A percentile compares a stretch with the other conserved stretches of the same genome.
phyloP scores from a whole-genome alignment of 768 basidiomycete species.

The Lyophyllum shimeji region DNA sequence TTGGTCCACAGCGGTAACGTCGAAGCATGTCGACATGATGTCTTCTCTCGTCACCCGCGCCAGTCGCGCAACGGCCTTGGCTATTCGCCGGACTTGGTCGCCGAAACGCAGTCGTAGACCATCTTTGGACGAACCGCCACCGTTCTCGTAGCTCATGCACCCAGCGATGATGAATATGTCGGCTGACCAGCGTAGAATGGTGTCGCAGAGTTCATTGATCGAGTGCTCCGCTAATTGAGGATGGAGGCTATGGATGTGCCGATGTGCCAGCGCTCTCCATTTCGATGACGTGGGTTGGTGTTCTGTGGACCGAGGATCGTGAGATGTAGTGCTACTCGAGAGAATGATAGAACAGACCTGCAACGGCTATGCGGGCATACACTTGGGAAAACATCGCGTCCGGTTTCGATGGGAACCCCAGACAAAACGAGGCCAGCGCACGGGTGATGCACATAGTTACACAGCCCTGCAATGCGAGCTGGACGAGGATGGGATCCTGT shows the following conservation, averaged over 20 bases:
- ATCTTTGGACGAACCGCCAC: constrained; percentile 31
- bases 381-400: constrained; percentile 65
- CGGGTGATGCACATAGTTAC: constrained; percentile 66
- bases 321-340: not conserved
- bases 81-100: constrained; percentile 64
- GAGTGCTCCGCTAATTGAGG: constrained; percentile 67
- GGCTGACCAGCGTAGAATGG: constrained; percentile 70
- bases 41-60: constrained; percentile 69
- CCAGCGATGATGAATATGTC: constrained; percentile 69
- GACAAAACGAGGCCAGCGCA: constrained; percentile 68
- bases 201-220: constrained; percentile 69
- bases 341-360: constrained; percentile 37
- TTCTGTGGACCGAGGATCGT: constrained; percentile 37
- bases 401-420: constrained; percentile 70
- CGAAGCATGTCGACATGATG: constrained; percentile 76
- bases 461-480: constrained; percentile 73
- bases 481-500: constrained; percentile 75
- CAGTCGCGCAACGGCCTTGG: constrained; percentile 60
- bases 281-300: constrained; percentile 77
- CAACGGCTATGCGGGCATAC: constrained; percentile 54
- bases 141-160: constrained; percentile 42
- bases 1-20: constrained; percentile 61
- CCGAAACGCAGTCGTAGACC: constrained; percentile 47
- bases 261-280: constrained; percentile 75
- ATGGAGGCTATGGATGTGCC: constrained; percentile 65